Percentiles rank a stretch among this genome's conserved stretches.
These are phyloP conservation scores for Martensiomyces pterosporus DNA, from an alignment of 192 early-diverging fungal genomes.

Conservation along the genomic window DNA sequence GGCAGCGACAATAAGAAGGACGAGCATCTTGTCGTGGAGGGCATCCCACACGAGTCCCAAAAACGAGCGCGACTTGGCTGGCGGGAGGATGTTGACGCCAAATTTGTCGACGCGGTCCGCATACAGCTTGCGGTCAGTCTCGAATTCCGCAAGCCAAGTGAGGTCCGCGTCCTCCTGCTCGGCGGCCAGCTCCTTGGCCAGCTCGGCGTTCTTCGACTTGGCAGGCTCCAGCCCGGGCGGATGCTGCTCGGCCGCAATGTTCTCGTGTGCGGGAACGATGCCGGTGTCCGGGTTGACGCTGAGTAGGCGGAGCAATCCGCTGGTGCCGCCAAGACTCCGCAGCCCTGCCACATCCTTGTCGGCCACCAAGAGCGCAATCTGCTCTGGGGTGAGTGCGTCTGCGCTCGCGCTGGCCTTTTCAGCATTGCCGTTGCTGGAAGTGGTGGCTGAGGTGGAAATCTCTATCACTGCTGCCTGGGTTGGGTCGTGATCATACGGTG, in stretches of 20 bases:
- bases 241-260: background rate
- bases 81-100: constrained; percentile 70
- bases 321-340: constrained; percentile 38
- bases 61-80: constrained; percentile 63
- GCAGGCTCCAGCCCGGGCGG: background rate
- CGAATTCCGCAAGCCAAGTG: constrained; percentile 44
- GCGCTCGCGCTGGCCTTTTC: too few relatives aligned
- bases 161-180: constrained; percentile 23
- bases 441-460: too few relatives aligned
- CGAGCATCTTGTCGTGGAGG: constrained; percentile 77
- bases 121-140: constrained; percentile 42
- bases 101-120: constrained; percentile 56
- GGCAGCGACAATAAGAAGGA: constrained; percentile 73
- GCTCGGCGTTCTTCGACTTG: constrained; percentile 5
- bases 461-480: too few relatives aligned
- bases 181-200: constrained; percentile 34
- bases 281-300: constrained; percentile 24
- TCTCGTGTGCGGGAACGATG: constrained; percentile 5
- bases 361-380: constrained; percentile 31
- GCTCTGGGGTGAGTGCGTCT: too few relatives aligned
- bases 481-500: too few relatives aligned
- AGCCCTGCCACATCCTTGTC: constrained; percentile 34
- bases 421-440: too few relatives aligned
- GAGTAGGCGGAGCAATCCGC: constrained; percentile 19
- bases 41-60: constrained; percentile 77